Evolutionary conservation across 2,329 filamentous ascomycete genomes (phyloP).

Genomic region (Ophidiomyces ophidiicola): DNA sequence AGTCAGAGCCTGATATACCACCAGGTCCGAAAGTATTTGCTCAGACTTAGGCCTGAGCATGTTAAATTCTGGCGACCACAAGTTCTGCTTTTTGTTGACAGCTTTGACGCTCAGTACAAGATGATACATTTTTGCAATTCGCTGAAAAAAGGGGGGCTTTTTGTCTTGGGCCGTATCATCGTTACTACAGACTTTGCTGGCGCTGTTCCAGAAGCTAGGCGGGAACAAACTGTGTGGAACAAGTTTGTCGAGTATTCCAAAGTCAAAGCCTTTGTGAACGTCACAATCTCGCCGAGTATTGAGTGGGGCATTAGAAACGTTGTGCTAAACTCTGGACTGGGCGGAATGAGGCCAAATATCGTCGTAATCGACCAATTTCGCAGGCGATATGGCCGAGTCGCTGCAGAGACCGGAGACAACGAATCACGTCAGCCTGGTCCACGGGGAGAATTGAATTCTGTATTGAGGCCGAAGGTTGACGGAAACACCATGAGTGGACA

Average conservation of each 20-base stretch:
- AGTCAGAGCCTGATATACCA: conserved; percentile 80
- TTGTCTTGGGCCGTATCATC: conserved; percentile 77
- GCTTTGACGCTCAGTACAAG: conserved; percentile 67
- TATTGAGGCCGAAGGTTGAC: conserved; percentile 1
- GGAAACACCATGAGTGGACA: conserved; percentile 38
- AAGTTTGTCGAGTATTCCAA: conserved; percentile 76
- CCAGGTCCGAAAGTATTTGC: conserved; percentile 75
- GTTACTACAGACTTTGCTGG: conserved; percentile 69
- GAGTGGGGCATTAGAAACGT: conserved; percentile 79
- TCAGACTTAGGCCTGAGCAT: conserved; percentile 73
- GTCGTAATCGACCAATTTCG: conserved; percentile 68
- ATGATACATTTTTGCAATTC: conserved; percentile 87
- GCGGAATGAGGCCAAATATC: conserved; percentile 82
- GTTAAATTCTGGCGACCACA: conserved; percentile 91
- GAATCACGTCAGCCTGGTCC: not conserved
- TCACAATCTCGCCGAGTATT: conserved; percentile 67
- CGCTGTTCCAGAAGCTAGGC: conserved; percentile 66
- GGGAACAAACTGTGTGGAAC: conserved; percentile 71
- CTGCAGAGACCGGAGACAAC: conserved; percentile 27
- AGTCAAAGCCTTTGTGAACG: conserved; percentile 81
- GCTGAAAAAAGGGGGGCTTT: conserved; percentile 73
- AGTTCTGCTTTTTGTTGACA: conserved; percentile 71
- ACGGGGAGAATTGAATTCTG: not conserved
- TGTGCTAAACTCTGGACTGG: conserved; percentile 66
- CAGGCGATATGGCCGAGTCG: conserved; percentile 43